Conservation (phyloP, 192 early-diverging fungal genomes). For the Lunasporangiospora selenospora region DNA sequence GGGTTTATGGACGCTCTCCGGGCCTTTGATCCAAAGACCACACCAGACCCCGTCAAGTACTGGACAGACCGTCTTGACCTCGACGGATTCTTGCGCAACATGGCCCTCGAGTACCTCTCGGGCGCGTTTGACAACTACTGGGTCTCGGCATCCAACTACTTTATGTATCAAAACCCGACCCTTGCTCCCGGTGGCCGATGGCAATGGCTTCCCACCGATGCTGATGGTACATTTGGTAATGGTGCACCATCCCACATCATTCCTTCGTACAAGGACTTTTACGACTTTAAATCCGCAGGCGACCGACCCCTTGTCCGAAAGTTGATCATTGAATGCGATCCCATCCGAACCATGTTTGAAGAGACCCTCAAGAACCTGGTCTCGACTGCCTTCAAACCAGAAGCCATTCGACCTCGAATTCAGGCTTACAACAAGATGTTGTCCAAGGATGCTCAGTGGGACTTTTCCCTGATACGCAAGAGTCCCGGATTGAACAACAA, state of each 20-base stretch:
- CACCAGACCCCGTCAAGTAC: slow-evolving; percentile 6
- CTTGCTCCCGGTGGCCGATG: slow-evolving; percentile 3
- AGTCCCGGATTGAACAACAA: slow-evolving; percentile 6
- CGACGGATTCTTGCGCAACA: slow-evolving; percentile 19
- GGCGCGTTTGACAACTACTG: slow-evolving; percentile 35
- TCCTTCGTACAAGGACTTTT: slow-evolving; percentile 7
- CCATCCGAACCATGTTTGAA: slow-evolving; percentile 4
- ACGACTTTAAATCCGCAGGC: not conserved
- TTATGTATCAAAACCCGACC: slow-evolving; percentile 18
- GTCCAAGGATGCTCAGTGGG: slow-evolving; percentile 13
- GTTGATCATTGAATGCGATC: slow-evolving; percentile 8
- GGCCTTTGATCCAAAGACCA: slow-evolving; percentile 5
- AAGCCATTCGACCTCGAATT: slow-evolving; percentile 8
- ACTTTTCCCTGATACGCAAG: slow-evolving; percentile 1
- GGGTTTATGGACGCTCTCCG: slow-evolving; percentile 9
- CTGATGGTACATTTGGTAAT: slow-evolving; percentile 14
- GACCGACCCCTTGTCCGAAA: slow-evolving; percentile 6
- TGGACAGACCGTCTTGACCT: slow-evolving; percentile 10
- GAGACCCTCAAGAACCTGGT: slow-evolving; percentile 3
- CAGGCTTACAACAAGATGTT: slow-evolving; percentile 22
- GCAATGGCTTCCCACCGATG: slow-evolving; percentile 17
- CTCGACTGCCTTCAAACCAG: slow-evolving; percentile 15
- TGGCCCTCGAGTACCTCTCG: slow-evolving; percentile 18
- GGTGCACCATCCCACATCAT: not conserved
- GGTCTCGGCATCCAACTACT: slow-evolving; percentile 14